A percentile compares a stretch with the other conserved stretches of the same genome.
Evolutionary conservation across 1,284 basidiomycete genomes (phyloP).

Genomic region (Omphalotus olearius): DNA sequence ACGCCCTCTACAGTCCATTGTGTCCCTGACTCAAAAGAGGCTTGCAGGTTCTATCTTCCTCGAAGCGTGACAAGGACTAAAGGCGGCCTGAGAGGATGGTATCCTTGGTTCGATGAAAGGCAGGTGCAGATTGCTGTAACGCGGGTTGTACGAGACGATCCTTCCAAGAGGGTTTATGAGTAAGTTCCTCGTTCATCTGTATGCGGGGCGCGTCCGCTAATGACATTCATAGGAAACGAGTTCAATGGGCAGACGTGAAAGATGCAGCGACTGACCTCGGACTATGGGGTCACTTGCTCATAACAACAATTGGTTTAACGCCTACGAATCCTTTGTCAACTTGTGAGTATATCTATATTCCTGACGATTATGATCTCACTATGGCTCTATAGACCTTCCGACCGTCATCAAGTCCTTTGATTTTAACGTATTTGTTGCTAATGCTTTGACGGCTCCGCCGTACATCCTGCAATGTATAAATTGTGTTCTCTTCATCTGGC

Average conservation of each 20-base stretch:
- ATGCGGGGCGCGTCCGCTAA: background rate
- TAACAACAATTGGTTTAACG: constrained; percentile 30
- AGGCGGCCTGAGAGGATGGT: constrained; percentile 27
- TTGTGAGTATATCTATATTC: constrained; percentile 21
- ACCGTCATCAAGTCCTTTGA: constrained; percentile 36
- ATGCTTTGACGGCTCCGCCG: constrained; percentile 35
- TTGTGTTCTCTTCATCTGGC: constrained; percentile 28
- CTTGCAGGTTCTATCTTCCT: constrained; percentile 32
- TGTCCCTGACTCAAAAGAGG: background rate
- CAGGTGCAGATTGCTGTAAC: constrained; percentile 32
- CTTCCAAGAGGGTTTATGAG: constrained; percentile 33
- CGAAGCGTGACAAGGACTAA: constrained; percentile 23
- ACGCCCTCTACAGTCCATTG: background rate
- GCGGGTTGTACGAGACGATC: constrained; percentile 31
- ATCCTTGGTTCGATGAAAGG: constrained; percentile 29
- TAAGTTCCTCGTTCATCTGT: constrained; percentile 14
- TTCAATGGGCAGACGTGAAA: constrained; percentile 30
- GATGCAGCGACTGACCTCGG: constrained; percentile 31
- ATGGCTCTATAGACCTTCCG: constrained; percentile 26
- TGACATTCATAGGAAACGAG: constrained; percentile 23
- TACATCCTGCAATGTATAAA: constrained; percentile 32
- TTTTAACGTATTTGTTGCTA: constrained; percentile 33
- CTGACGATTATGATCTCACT: background rate
- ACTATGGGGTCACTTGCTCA: constrained; percentile 30
- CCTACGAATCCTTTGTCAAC: constrained; percentile 31